These are phyloP conservation scores for Eragrostis curvula DNA, from an alignment of 176 grass and related monocot genomes.

Conservation along the genomic window DNA sequence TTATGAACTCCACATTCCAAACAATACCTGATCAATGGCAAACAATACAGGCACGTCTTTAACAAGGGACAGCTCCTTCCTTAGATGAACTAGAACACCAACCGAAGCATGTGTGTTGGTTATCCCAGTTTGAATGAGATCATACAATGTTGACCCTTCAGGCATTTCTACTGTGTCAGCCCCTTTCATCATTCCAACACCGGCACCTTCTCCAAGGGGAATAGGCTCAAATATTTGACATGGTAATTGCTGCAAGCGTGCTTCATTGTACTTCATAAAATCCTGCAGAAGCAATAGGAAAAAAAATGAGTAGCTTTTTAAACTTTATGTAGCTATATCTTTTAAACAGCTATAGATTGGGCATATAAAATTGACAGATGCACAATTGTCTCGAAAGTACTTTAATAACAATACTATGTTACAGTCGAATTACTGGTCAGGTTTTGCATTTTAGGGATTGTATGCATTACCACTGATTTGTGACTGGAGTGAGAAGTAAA, in stretches of 20 bases:
- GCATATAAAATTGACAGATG: not conserved
- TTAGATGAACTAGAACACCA: constrained; percentile 77
- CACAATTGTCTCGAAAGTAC: not conserved
- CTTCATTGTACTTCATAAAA: constrained; percentile 94
- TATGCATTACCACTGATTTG: not conserved
- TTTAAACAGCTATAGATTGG: not conserved
- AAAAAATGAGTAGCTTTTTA: not conserved
- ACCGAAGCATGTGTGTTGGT: constrained; percentile 76
- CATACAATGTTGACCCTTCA: constrained; percentile 89
- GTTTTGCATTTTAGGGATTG: not conserved
- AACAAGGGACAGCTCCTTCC: constrained; percentile 83
- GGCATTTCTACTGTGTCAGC: constrained; percentile 91
- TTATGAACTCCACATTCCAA: constrained; percentile 22
- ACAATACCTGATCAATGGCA: constrained; percentile 91
- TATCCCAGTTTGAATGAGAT: constrained; percentile 99
- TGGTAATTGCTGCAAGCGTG: constrained; percentile 67
- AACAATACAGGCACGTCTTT: constrained; percentile 91
- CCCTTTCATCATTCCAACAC: constrained; percentile 85
- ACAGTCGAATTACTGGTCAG: not conserved
- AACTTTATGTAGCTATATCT: not conserved
- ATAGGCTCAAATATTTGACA: constrained; percentile 90
- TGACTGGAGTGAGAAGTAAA: not conserved
- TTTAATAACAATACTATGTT: not conserved
- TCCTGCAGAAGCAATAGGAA: constrained; percentile 54
- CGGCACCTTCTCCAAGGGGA: constrained; percentile 91